Base-by-base conservation (phyloP, 2,329 filamentous ascomycete species). In the Myriosclerotinia curreyana region DNA sequence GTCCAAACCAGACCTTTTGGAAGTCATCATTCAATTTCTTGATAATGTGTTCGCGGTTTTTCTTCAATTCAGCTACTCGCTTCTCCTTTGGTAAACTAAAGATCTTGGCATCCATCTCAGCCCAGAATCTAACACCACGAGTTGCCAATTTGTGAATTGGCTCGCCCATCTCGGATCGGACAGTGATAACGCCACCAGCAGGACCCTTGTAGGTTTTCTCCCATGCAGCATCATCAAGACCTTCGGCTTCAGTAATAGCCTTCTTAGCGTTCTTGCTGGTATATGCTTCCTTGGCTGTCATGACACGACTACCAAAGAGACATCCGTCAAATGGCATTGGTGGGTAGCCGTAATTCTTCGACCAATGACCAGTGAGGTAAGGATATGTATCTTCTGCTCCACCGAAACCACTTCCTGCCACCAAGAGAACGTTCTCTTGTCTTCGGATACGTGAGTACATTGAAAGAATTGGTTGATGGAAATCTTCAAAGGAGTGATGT, bases 101-200 rank as follows among this genome's bases (percentile, higher is more conserved):
- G 73, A 99, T 98, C 79, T 96, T 97, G 77, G 96, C 86, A 74
- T 99, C 95, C 92, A 99, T 96, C 79, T 99, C 96, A 58, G 92
- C 89, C 95, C 95, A 99, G 82, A 99, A 96, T 62, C 86, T 82
- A 55, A 99, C 93, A 84, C 95, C 95, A 65, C 96, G 90, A 56
- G 95, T 99, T 20, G 95, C 96, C 66, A 99, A 86, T 81, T 99
- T 99, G 82, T 99, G 95, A 67, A 99, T 99, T 7, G 95, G 96
- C 82, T 99, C 95, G 53, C 95, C 96, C 96, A 99, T 99, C 79
- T 99, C 95, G 1, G 95, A 99, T 69, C 92, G 87, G 56, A 99
- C 95, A 36, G 95, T 99, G 72, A 99, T 94, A 68, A 99, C 87
- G 75, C 95, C 95, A 72, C 95, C 95, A 64, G 93, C 90, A 34